Evolutionary conservation across 345 rosid genomes (phyloP), one percentile per base, ranked within the genome.

Genomic region (Populus davidiana): DNA sequence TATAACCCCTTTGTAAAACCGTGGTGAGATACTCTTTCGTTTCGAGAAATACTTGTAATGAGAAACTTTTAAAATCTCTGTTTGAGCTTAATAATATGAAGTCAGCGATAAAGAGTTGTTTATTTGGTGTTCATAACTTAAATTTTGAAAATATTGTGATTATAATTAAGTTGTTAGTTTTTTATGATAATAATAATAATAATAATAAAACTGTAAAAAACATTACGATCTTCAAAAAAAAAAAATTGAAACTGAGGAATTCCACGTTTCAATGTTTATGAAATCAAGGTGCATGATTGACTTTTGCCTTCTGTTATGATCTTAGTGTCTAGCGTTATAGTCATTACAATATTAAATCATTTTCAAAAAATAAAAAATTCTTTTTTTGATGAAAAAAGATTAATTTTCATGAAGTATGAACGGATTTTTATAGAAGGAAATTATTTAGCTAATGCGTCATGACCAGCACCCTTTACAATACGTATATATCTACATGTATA

Each of bases 191-290:
- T 1, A 7, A 52, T 0, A 2, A 52, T 0, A 2, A 56, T 2
- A 21, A 25, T 25, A 25, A 25, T 25, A 25, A 25, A 54, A 21
- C 9, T 2, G 49, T 44, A 56, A 56, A 21, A 56, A 1, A n/a
- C n/a, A 56, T 56, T 1, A 21, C 62, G 12, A 8, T 21, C 62
- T 62, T 65, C 67, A 47, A 70, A 69, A 43, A 63, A 50, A 50
- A 50, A 17, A 20, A 50, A 64, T 80, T 71, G 69, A 75, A 80
- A 38, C 50, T 64, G 33, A 63, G 71, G 69, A 70, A 71, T 71
- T 74, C 27, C 83, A 72, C 27, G n/a, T 67, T 72, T 75, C 77
- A 36, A 76, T 21, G 73, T 76, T 77, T 76, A 81, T 12, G 54
- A 78, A 78, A 78, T 54, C 73, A 39, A 78, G 39, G 74, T 10